Conservation (phyloP, 257 asterid genomes). For the Apocynum venetum region DNA sequence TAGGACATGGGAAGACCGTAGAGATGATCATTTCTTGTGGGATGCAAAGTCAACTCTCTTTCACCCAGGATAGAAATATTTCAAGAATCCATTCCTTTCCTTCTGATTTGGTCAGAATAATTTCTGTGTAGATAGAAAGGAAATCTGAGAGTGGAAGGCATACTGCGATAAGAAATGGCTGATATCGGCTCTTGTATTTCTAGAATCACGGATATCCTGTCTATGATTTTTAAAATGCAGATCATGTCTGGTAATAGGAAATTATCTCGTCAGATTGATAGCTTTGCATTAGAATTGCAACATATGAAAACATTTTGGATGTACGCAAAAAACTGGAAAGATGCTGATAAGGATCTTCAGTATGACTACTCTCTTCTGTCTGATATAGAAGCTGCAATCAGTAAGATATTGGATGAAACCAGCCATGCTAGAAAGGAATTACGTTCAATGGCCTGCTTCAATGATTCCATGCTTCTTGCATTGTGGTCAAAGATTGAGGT, state of each 20-base stretch:
- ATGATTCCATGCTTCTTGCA: not conserved
- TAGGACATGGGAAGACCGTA: not conserved
- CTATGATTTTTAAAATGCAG: not conserved
- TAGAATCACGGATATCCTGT: not conserved
- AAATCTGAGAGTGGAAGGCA: too few relatives aligned
- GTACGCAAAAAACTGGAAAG: not conserved
- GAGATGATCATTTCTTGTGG: not conserved
- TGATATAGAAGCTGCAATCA: not conserved
- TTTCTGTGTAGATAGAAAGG: too few relatives aligned
- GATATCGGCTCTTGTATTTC: too few relatives aligned
- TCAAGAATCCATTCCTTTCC: too few relatives aligned
- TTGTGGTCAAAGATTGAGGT: not conserved
- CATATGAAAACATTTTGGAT: not conserved
- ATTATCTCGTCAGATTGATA: not conserved
- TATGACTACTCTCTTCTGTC: not conserved
- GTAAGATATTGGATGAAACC: not conserved
- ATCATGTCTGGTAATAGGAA: not conserved
- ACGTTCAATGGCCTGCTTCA: too few relatives aligned
- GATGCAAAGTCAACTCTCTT: not conserved
- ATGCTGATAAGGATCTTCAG: not conserved
- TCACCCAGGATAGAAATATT: too few relatives aligned
- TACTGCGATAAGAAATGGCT: too few relatives aligned
- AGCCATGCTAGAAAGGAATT: not conserved
- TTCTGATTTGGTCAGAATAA: too few relatives aligned
- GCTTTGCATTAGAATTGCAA: not conserved